Evolutionary conservation across 2,329 filamentous ascomycete genomes (phyloP), one percentile per base, ranked within the genome.

Genomic region (Alternaria angustiovoidea): DNA sequence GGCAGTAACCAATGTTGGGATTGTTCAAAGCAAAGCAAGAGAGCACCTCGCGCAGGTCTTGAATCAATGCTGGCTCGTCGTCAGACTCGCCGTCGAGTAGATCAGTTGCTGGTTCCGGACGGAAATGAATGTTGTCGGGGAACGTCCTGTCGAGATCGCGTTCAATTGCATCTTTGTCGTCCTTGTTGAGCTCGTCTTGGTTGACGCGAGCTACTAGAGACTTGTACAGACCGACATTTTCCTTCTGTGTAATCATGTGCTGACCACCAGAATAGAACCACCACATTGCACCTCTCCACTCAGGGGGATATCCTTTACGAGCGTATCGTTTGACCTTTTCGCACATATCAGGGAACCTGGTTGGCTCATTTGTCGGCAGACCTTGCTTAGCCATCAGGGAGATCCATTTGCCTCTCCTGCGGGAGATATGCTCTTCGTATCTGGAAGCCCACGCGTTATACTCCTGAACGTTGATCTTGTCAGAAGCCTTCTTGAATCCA

Each of bases 271-370:
- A 93, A 75, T 97, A 98, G 81, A 91, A 97, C 78, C 96, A 98
- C 94, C 94, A 98, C 46, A 94, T 94, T 6, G 92, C 91, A n/a
- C 94, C 94, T 72, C 94, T 88, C 88, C 93, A 96, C 66, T 97
- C 93, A 0, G 94, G 92, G 3, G 94, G 94, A 51, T 97, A 94
- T 16, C 94, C 94, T 78, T 97, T 98, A 52, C 94, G 89, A 49
- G 97, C 87, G 75, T 95, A 97, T 18, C 93, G 87, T 80, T 96
- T 97, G 43, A 95, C 88, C 79, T 96, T 96, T 46, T 89, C 87
- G 51, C 89, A 92, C 54, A 89, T 90, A 1, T 90, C 86, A 1
- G 94, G 94, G 68, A 98, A 98, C 2, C 88, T 86, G 38, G 87
- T 88, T 1, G 93, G 94, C 4, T 87, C 82, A 44, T 89, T 87